A percentile compares a stretch with the other conserved stretches of the same genome.
Evolutionary conservation across 371 early-diverging fungal species (phyloP).

Genomic region (Conidiobolus coronatus): DNA sequence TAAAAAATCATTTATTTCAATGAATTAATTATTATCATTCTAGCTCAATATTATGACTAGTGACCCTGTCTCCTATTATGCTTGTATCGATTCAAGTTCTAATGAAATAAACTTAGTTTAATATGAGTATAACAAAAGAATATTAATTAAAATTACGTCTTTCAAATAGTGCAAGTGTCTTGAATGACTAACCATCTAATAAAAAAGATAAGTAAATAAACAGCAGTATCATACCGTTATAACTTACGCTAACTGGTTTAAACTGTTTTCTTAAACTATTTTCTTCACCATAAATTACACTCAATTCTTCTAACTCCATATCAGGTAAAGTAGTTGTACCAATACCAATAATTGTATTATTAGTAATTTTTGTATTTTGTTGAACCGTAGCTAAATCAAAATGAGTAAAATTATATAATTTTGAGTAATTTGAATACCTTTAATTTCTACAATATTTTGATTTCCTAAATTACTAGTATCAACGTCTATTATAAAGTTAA

Average conservation of each 20-base stretch:
- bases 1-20: too few relatives aligned
- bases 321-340: neutral
- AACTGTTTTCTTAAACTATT: conserved; percentile 30
- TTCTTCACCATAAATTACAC: conserved; percentile 5
- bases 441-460: conserved; percentile 1
- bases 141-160: too few relatives aligned
- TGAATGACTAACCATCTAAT: too few relatives aligned
- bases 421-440: neutral
- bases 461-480: conserved; percentile 1
- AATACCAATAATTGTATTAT: neutral
- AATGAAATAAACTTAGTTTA: too few relatives aligned
- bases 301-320: neutral
- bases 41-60: too few relatives aligned
- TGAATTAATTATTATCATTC: too few relatives aligned
- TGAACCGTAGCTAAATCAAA: neutral
- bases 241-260: conserved; percentile 9
- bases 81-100: too few relatives aligned
- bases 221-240: too few relatives aligned
- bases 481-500: neutral
- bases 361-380: neutral
- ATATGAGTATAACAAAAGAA: too few relatives aligned
- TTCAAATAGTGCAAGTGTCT: too few relatives aligned
- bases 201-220: too few relatives aligned
- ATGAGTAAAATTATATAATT: neutral
- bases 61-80: too few relatives aligned